Conservation (phyloP, 1,139 yeast species). For the Komagataea norvegica region DNA sequence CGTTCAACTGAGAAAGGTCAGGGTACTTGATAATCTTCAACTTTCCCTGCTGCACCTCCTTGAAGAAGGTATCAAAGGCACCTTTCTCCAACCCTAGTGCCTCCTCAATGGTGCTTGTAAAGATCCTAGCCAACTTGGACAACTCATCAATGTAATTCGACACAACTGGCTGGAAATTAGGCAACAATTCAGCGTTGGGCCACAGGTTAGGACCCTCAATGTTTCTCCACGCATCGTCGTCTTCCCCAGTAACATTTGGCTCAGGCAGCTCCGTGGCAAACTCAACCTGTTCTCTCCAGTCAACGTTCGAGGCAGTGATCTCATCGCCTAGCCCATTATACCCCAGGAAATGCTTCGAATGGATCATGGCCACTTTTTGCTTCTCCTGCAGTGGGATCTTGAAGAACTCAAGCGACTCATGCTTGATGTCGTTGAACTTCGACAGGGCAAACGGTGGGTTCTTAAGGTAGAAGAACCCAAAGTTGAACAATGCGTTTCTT, state of each 20-base stretch:
- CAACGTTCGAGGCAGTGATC: conserved; percentile 54
- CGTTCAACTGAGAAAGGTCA: conserved; percentile 26
- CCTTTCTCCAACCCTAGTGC: conserved; percentile 45
- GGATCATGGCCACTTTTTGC: conserved; percentile 50
- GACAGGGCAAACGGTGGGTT: conserved; percentile 29
- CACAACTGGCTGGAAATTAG: conserved; percentile 45
- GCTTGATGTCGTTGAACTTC: conserved; percentile 39
- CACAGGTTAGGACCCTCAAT: conserved; percentile 64
- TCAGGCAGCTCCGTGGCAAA: conserved; percentile 56
- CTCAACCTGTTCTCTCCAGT: conserved; percentile 67
- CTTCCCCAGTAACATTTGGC: conserved; percentile 35
- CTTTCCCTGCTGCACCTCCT: conserved; percentile 48
- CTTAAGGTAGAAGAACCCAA: conserved; percentile 54
- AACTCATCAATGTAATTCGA: conserved; percentile 43
- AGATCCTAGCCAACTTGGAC: conserved; percentile 39
- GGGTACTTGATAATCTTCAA: conserved; percentile 54
- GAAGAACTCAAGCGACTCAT: conserved; percentile 46
- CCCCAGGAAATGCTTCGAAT: conserved; percentile 64
- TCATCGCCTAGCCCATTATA: conserved; percentile 65
- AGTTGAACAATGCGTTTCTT: conserved; percentile 51
- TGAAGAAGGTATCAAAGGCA: conserved; percentile 46
- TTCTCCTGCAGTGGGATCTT: conserved; percentile 50
- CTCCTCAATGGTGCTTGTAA: conserved; percentile 49
- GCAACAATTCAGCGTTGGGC: conserved; percentile 47
- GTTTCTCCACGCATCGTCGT: conserved; percentile 51